Base-by-base conservation (phyloP, 1,139 yeast species). In the Kazachstania sp. region DNA sequence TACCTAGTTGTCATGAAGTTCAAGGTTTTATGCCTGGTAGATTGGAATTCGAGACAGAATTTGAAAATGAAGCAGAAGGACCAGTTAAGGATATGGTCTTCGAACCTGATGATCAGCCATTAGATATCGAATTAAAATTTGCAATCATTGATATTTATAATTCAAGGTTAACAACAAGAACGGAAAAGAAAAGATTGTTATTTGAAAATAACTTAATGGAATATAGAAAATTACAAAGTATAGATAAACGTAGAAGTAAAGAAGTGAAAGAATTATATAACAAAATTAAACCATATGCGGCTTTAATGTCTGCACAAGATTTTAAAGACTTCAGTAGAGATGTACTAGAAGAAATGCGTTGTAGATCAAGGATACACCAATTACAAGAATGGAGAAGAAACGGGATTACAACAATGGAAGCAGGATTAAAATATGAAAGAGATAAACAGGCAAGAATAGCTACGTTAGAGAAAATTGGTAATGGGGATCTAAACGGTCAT, bases 11-110 rank as follows among this genome's bases (percentile, higher is more conserved):
- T 69, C 97, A 94, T 63, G 97, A 94, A 61, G 80, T 92, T 52
- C 97, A 92, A 66, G 97, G 97, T 3, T 92, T 83, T 64, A 92
- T 94, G 99, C 99, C 99, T 35, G 99, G 98, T 43, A 78, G 98
- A 59, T 72, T 92, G 54, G 99, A 92, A 65, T 92, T 92, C 66
- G 99, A 92, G 61, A 86, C 83, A 51, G 99, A 92, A 64, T 88
- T 86, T 37, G 98, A 94, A 64, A 92, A 92, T 61, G 99, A 92
- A 46, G 98, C 98, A 0, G 99, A 92, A 66, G 74, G 84, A 48
- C 82, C 95, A 0, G 87, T 92, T 36, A 94, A 92, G 64, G 98
- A 94, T 64, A 86, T 92, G 92, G 77, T 84, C 7, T 92, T 94
- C 61, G 97, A 92, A 59, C 87, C 94, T 0, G 97, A 92, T 53